phyloP scores from a whole-genome alignment of 1,284 basidiomycete genomes.

The Cronartium quercuum region DNA sequence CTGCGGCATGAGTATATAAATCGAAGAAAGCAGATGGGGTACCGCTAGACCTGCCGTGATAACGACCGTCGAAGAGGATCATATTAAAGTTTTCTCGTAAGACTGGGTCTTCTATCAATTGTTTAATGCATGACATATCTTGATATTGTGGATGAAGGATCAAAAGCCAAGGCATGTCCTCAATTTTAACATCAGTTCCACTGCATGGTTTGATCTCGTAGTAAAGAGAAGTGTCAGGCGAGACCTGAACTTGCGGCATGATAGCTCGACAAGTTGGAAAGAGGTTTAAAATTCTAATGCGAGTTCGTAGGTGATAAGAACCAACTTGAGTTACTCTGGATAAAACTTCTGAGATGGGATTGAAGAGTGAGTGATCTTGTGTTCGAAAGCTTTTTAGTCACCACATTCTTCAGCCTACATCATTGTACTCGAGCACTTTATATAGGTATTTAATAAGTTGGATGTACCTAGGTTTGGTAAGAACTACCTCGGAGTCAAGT shows the following conservation, averaged over 20 bases:
- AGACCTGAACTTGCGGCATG: constrained; percentile 24
- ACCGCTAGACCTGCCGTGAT: not conserved
- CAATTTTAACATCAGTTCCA: not conserved
- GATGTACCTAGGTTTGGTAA: no score
- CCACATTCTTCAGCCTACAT: no score
- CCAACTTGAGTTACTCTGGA: no score
- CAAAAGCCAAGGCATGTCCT: constrained; percentile 13
- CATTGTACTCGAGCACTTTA: no score
- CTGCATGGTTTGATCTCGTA: constrained; percentile 12
- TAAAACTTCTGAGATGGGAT: no score
- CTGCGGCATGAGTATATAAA: constrained; percentile 9
- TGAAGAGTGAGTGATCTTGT: no score
- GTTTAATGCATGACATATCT: constrained; percentile 1
- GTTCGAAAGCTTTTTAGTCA: no score
- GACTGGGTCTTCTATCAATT: not conserved
- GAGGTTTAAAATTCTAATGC: no score
- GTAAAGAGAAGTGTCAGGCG: not conserved
- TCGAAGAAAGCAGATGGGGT: not conserved
- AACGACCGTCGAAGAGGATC: constrained; percentile 2
- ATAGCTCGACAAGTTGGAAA: no score
- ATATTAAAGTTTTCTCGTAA: constrained; percentile 1
- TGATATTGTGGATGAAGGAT: constrained; percentile 5
- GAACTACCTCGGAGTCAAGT: no score
- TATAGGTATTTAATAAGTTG: no score
- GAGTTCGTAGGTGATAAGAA: no score